phyloP scores from a whole-genome alignment of 768 basidiomycete species.

The Amanita inopinata region DNA sequence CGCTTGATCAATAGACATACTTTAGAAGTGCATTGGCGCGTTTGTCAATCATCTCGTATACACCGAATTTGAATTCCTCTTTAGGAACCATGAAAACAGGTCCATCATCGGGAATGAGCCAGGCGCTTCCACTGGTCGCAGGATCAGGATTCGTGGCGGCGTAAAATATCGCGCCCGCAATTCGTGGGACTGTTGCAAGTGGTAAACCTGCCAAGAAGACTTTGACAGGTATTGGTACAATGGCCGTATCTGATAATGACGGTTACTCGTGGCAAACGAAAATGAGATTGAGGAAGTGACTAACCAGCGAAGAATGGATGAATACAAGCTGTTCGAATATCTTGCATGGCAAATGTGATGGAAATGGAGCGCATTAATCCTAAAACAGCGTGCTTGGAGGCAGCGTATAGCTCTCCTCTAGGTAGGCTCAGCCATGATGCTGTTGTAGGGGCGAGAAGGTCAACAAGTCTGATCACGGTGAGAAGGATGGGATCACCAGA shows the following conservation, averaged over 20 bases:
- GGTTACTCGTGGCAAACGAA: background rate
- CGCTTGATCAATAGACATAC: constrained; percentile 17
- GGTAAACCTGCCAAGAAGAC: constrained; percentile 41
- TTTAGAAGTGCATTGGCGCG: constrained; percentile 24
- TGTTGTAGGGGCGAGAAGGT: too few species aligned
- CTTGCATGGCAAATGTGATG: constrained; percentile 22
- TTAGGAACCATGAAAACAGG: constrained; percentile 36
- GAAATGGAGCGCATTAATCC: constrained; percentile 43
- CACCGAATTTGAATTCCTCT: constrained; percentile 39
- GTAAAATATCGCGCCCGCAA: constrained; percentile 44
- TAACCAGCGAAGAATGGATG: constrained; percentile 47
- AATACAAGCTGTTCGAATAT: constrained; percentile 36
- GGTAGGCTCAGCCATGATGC: constrained; percentile 43
- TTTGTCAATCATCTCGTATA: constrained; percentile 43
- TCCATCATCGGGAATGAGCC: constrained; percentile 40
- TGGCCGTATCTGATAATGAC: constrained; percentile 32
- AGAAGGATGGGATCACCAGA: constrained; percentile 13
- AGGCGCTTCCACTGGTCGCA: constrained; percentile 35
- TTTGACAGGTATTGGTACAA: constrained; percentile 29
- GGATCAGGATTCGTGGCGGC: constrained; percentile 37
- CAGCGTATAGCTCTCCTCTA: constrained; percentile 33
- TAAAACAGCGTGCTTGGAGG: constrained; percentile 45
- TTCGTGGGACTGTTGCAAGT: constrained; percentile 32
- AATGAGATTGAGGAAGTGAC: constrained; percentile 7
- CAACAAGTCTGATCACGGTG: background rate